Evolutionary conservation across 495 filamentous ascomycete species (phyloP), one percentile per base, ranked within the genome.

Genomic region (Parachaetomium inaequale): DNA sequence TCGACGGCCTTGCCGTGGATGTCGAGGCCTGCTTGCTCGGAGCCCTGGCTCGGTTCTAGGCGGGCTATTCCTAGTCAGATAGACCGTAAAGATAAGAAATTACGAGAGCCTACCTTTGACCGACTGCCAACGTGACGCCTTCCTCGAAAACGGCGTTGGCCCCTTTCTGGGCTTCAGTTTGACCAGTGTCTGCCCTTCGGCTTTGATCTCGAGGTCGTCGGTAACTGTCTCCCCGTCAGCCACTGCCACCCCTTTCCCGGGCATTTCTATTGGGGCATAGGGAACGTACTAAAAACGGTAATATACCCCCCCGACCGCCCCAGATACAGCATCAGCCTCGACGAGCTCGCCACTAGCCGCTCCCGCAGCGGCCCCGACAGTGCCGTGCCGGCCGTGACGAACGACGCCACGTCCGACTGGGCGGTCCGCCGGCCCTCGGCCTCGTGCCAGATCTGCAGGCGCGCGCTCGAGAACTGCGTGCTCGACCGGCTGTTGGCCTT

Each of bases 391-490:
- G 72, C 72, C 28, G 72, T 74, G 4, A 73, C 67, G 25, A 74
- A 72, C 2, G 61, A 65, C 2, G 69, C 67, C 14, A 61, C 66
- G n/a, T 74, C 72, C 0, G 64, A 66, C 47, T 68, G 66, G 23
- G 46, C 17, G 8, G 23, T 38, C 7, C 54, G 54, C 15, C 68
- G 61, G 12, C 62, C 36, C 26, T 68, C 59, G 0, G 60, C 56
- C 38, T 75, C 72, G 50, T 75, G 71, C 72, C 72, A 75, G 3
- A 75, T 70, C 58, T 75, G 72, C 29, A 75, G 59, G 4, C 72
- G 61, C 1, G 69, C 68, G 36, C 70, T 68, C 42, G 70, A 70
- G 43, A 66, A 72, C 21, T 68, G 70, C 2, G 68, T 68, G 47
- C 47, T 66, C n/a, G 64, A 59, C 12, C 66, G 58, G 29, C 46